These are phyloP conservation scores for Penstemon newberryi DNA, from an alignment of 257 asterid genomes.

Conservation along the genomic window DNA sequence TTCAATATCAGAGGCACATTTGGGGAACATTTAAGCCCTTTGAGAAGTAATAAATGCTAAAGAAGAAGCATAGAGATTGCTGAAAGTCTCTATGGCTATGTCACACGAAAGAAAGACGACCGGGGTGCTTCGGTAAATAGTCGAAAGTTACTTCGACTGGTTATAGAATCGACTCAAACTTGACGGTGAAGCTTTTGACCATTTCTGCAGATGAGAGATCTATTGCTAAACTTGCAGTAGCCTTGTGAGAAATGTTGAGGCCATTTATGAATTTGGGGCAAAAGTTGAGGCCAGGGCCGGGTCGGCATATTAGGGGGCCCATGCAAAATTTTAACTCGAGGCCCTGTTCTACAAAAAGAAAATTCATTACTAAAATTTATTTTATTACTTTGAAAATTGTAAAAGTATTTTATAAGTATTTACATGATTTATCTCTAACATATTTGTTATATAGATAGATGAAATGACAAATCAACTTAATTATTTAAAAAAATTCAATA, in stretches of 20 bases:
- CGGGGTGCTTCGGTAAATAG: neutral
- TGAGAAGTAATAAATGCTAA: neutral
- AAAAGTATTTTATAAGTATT: no score
- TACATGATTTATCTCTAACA: no score
- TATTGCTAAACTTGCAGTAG: conserved; percentile 3
- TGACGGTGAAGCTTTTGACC: conserved; percentile 6
- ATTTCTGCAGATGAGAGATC: neutral
- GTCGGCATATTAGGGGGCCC: no score
- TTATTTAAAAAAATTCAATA: no score
- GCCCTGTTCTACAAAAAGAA: no score
- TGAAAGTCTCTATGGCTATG: neutral
- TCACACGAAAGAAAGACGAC: neutral
- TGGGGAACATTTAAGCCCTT: conserved; percentile 39
- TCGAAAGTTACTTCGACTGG: neutral
- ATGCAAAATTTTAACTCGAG: no score
- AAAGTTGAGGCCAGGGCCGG: no score
- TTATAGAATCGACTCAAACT: conserved; percentile 7
- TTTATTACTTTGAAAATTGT: no score
- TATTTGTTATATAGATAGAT: no score
- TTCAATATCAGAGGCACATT: conserved; percentile 49
- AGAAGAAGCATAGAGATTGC: conserved; percentile 7
- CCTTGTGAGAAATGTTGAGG: conserved; percentile 12
- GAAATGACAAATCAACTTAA: no score
- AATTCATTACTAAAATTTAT: no score
- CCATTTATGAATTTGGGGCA: neutral